Percentiles rank a stretch among this genome's conserved stretches.
phyloP scores from a whole-genome alignment of 1,139 yeast genomes.

The Hyphopichia fennica region DNA sequence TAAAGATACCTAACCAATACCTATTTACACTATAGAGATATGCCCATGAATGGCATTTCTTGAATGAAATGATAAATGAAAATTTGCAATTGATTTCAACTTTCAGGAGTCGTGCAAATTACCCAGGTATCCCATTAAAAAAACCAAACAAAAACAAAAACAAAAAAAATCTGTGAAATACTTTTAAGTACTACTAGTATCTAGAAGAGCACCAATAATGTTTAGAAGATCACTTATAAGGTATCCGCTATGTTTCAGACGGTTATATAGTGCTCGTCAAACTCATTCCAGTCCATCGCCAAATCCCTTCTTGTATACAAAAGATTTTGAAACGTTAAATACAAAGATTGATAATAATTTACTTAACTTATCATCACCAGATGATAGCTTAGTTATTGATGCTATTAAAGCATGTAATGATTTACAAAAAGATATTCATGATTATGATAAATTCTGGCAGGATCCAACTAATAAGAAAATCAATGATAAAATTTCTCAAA shows the following conservation, averaged over 20 bases:
- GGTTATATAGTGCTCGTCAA: not conserved
- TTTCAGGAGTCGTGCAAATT: no score
- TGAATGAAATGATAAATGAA: no score
- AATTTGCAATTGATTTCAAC: no score
- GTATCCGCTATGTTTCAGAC: not conserved
- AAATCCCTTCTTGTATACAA: constrained; percentile 13
- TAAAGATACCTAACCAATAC: no score
- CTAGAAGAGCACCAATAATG: no score
- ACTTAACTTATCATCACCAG: not conserved
- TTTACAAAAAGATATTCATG: constrained; percentile 17
- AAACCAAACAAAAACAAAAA: no score
- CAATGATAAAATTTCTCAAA: constrained; percentile 16
- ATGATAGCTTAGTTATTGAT: constrained; percentile 11
- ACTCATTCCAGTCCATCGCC: no score
- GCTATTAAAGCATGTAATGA: constrained; percentile 24
- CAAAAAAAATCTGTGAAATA: no score
- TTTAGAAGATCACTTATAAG: not conserved
- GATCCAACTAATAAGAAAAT: constrained; percentile 18
- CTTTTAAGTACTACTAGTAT: no score
- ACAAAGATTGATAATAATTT: constrained; percentile 11
- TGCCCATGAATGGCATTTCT: no score
- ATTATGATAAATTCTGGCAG: constrained; percentile 23
- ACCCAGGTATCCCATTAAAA: no score
- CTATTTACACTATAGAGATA: no score
- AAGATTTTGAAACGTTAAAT: constrained; percentile 11